Base-by-base conservation (phyloP, 768 basidiomycete genomes). In the Solioccasus polychromus region DNA sequence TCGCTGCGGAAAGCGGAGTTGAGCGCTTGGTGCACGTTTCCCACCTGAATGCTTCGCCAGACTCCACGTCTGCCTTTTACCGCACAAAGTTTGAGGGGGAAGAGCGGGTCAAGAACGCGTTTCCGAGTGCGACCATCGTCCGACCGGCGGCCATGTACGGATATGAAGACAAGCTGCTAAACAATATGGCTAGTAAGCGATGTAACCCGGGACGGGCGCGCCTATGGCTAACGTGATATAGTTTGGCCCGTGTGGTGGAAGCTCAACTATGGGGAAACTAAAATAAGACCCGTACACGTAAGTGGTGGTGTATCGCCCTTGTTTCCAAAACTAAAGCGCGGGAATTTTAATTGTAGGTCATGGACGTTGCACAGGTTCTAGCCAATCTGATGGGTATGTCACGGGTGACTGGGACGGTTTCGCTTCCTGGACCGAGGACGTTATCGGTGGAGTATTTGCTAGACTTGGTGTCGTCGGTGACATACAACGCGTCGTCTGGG, bases 191-290 rank as follows among this genome's bases (percentile, higher is more conserved):
- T 39, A 71, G 93, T 94, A 64, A 68, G 87, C 78, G 46, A 32
- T 35, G 36, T 35, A 25, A 50, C 30, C 30, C 35, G 47, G 46
- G 34, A 23, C 18, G 11, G 30, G 35, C 23, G 51, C 40, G 48
- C 47, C 41, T 19, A n/a, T n/a, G n/a, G 18, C 54, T 55, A 19
- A 47, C 45, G 50, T 45, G 43, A 50, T 34, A 17, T 35, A 59
- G 93, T 80, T 54, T 94, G 88, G 80, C 87, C 94, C 12, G 85
- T 92, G 48, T 87, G 89, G 78, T 98, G 86, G 91, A 88, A 89
- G 63, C 75, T 98, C 50, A 99, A 99, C 74, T 69, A 87, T 58
- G 89, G 82, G 29, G 71, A 86, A 66, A 94, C 96, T 19, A 82
- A 79, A 68, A 81, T 89, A 66, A 86, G 92, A 26, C 96, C 96